Evolutionary conservation across 179 eudicot genomes (phyloP), one percentile per base, ranked within the genome.

Genomic region (Silene noctiflora): DNA sequence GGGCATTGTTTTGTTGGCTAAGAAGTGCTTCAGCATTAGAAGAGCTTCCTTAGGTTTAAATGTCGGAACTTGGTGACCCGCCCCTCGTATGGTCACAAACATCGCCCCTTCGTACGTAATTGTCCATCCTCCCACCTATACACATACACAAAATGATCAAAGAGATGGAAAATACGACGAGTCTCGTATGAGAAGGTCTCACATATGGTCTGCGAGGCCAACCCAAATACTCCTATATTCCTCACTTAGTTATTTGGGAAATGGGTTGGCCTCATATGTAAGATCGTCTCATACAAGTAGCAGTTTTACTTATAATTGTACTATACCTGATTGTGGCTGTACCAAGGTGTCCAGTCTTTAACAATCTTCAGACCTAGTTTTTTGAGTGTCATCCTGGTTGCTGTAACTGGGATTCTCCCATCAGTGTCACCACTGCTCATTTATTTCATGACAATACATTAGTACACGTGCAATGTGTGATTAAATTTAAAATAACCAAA

Each of bases 261-360:
- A n/a, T n/a, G n/a, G n/a, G n/a, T n/a, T n/a, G n/a, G n/a, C n/a
- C n/a, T n/a, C n/a, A n/a, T n/a, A n/a, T 53, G 58, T 53, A 53
- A 53, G n/a, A 53, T 3, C 58, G 58, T 53, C 58, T 53, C n/a
- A 51, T 13, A 14, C 31, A 22, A 22, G 27, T 10, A 20, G 29
- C 7, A 25, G 46, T 6, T 39, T 39, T 9, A 39, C 6, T 5
- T 6, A 39, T 39, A 39, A 39, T 39, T n/a, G 73, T 22, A 10
- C 4, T 0, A 58, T 82, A 91, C 96, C 90, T 91, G 94, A 11
- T 84, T 29, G 4, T 87, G 65, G 51, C 82, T 83, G 75, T 89
- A 91, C 96, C 96, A 91, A 29, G 94, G 91, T 66, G 89, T 76
- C 94, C 96, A 91, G 53, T 88, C 89, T 80, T 88, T 81, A 25